phyloP scores from a whole-genome alignment of 2,329 filamentous ascomycete species.

The Chaetomiaceae sp. region DNA sequence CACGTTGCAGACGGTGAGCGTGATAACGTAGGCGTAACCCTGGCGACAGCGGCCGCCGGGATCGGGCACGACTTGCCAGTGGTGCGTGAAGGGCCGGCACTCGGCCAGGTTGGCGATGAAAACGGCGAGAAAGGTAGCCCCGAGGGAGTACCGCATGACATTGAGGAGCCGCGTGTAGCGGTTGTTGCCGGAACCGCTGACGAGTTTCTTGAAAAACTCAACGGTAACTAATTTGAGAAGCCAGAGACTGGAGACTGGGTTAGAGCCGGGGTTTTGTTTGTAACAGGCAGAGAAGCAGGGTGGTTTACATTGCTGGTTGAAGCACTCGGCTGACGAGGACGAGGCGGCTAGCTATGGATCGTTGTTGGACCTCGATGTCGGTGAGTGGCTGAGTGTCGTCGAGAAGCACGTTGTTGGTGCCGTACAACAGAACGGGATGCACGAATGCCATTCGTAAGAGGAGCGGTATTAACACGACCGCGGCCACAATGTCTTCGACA shows the following conservation, averaged over 20 bases:
- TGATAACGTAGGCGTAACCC: constrained; percentile 78
- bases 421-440: constrained; percentile 77
- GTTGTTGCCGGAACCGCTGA: constrained; percentile 67
- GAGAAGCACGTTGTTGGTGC: constrained; percentile 80
- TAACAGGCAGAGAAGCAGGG: background rate
- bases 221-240: constrained; percentile 83
- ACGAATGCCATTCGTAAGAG: constrained; percentile 78
- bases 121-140: constrained; percentile 71
- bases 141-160: constrained; percentile 68
- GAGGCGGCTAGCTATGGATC: constrained; percentile 69
- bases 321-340: constrained; percentile 78
- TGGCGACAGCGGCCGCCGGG: constrained; percentile 81
- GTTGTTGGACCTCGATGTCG: constrained; percentile 55
- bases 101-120: constrained; percentile 77
- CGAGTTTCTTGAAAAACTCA: constrained; percentile 84
- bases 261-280: background rate
- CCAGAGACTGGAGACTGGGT: constrained; percentile 64
- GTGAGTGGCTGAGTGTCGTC: constrained; percentile 40
- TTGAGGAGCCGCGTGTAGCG: constrained; percentile 68
- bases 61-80: constrained; percentile 78
- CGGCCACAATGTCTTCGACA: constrained; percentile 81
- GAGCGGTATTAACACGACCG: constrained; percentile 73
- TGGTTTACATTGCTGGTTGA: constrained; percentile 73
- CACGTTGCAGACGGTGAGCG: constrained; percentile 79
- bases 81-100: constrained; percentile 69